These are phyloP conservation scores for Apiospora pterosperma DNA, from an alignment of 2,329 filamentous ascomycete species.

Conservation along the genomic window DNA sequence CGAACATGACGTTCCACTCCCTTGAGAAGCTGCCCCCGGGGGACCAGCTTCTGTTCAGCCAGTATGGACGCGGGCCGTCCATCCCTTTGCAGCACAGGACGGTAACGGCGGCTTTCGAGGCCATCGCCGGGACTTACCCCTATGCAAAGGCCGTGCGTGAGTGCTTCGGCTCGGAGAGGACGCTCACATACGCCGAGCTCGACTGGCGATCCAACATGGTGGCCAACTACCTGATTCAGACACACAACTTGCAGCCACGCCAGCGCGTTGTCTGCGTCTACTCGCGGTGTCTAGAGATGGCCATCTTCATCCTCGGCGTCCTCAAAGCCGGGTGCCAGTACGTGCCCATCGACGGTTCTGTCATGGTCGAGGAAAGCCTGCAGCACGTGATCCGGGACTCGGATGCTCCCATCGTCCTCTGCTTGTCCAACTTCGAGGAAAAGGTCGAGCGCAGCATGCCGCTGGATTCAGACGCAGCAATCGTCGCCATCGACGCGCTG, in stretches of 20 bases:
- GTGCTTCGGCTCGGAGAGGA: slow-evolving; percentile 1
- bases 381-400: slow-evolving; percentile 3
- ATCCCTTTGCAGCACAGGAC: not conserved
- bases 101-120: slow-evolving; percentile 4
- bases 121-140: not conserved
- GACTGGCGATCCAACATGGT: slow-evolving; percentile 4
- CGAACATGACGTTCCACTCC: slow-evolving; percentile 4
- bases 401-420: not conserved
- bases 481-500: not conserved
- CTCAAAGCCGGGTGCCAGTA: slow-evolving; percentile 2
- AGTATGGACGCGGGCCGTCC: slow-evolving; percentile 5
- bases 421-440: slow-evolving; percentile 1
- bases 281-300: slow-evolving; percentile 1
- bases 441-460: slow-evolving; percentile 5
- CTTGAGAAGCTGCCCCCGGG: slow-evolving; percentile 1
- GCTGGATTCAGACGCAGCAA: not conserved
- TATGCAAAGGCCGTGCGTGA: slow-evolving; percentile 1
- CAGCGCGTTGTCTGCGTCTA: slow-evolving; percentile 5
- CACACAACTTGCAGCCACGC: not conserved
- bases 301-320: not conserved
- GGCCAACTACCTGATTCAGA: slow-evolving; percentile 1
- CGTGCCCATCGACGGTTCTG: not conserved
- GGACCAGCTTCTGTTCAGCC: slow-evolving; percentile 4
- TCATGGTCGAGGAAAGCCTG: slow-evolving; percentile 5
- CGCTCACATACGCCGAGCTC: slow-evolving; percentile 1